A percentile compares a stretch with the other conserved stretches of the same genome.
Conservation (phyloP, 2,329 filamentous ascomycete species). For the Diaporthe citri region DNA sequence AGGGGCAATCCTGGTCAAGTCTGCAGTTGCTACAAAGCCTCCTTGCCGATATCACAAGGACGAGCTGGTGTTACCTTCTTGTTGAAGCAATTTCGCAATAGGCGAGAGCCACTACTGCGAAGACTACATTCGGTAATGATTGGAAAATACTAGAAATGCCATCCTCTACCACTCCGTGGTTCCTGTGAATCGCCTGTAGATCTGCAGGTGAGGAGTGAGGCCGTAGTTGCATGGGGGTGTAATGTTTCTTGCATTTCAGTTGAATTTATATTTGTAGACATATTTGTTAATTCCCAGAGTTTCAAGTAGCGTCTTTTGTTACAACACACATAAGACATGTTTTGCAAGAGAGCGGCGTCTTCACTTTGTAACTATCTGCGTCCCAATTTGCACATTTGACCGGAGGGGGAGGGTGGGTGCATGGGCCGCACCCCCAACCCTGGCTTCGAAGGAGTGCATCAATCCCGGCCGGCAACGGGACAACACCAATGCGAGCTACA, state of each 20-base stretch:
- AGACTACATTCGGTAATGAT: neutral
- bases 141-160: neutral
- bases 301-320: too few species aligned
- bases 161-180: neutral
- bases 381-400: neutral
- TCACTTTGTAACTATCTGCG: neutral
- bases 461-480: slow-evolving; percentile 12
- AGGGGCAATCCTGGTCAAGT: neutral
- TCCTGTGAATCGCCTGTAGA: neutral
- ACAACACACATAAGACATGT: neutral
- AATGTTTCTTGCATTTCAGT: too few species aligned
- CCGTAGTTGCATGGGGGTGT: too few species aligned
- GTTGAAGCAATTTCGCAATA: neutral
- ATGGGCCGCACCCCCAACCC: neutral
- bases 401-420: neutral
- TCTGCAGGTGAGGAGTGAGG: neutral
- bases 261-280: too few species aligned
- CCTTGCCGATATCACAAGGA: neutral
- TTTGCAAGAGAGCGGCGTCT: neutral
- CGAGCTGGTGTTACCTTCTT: neutral
- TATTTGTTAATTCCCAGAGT: too few species aligned
- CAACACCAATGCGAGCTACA: slow-evolving; percentile 5
- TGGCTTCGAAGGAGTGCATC: neutral
- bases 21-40: neutral
- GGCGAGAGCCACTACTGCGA: too few species aligned